Conservation (phyloP, 2,329 filamentous ascomycete species). For the Balansia obtecta region DNA sequence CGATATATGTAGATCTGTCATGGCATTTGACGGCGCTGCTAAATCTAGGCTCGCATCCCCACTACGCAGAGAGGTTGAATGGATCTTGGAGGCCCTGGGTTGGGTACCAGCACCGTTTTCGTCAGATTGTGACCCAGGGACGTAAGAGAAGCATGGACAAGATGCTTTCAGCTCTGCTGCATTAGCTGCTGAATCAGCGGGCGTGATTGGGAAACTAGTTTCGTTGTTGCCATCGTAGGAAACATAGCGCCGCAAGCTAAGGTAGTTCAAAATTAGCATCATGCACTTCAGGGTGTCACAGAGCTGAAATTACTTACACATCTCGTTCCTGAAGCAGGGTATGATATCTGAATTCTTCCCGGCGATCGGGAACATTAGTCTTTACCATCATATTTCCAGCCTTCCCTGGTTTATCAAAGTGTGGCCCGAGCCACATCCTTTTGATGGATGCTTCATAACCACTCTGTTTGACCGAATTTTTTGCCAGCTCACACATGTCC, state of each 20-base stretch:
- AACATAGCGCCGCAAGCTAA: conserved; percentile 31
- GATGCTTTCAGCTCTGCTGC: not conserved
- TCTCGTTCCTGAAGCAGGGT: conserved; percentile 73
- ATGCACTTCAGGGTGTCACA: conserved; percentile 2
- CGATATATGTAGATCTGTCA: conserved; percentile 35
- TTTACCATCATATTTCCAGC: conserved; percentile 87
- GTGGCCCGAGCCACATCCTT: conserved; percentile 75
- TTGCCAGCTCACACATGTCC: conserved; percentile 96
- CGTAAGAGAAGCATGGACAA: not conserved
- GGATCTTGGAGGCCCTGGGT: not conserved
- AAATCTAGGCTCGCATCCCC: conserved; percentile 17
- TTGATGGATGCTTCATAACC: conserved; percentile 87
- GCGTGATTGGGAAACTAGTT: conserved; percentile 1
- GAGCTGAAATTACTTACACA: conserved; percentile 47
- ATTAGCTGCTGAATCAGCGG: not conserved
- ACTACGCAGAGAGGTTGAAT: not conserved
- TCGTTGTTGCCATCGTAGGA: conserved; percentile 19
- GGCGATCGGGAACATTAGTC: conserved; percentile 88
- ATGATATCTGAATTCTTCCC: conserved; percentile 80
- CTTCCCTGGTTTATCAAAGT: conserved; percentile 67
- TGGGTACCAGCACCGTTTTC: not conserved
- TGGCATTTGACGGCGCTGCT: conserved; percentile 25
- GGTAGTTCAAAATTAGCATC: not conserved
- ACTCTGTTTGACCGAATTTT: conserved; percentile 89
- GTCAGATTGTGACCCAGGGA: not conserved